phyloP scores from a whole-genome alignment of 1,284 basidiomycete genomes.

The Ceratobasidium sp. region DNA sequence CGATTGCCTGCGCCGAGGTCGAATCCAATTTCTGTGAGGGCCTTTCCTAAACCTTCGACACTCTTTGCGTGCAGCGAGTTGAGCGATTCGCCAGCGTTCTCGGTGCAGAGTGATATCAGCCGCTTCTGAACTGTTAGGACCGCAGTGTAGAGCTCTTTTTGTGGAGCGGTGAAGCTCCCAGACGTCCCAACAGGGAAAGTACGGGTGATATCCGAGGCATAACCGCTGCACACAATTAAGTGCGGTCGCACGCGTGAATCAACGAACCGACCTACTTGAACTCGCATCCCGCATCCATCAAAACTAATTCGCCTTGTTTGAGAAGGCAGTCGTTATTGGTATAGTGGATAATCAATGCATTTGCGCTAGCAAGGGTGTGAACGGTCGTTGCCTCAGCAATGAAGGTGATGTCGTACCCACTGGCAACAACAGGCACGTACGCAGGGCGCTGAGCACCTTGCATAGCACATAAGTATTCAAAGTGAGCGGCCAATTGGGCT shows the following conservation, averaged over 20 bases:
- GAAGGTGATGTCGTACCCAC: conserved; percentile 71
- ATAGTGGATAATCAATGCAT: conserved; percentile 92
- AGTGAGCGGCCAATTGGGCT: conserved; percentile 82
- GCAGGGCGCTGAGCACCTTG: conserved; percentile 86
- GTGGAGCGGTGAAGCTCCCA: conserved; percentile 83
- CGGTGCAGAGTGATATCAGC: conserved; percentile 62
- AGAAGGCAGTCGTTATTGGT: conserved; percentile 88
- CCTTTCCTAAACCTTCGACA: conserved; percentile 75
- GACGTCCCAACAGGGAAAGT: conserved; percentile 72
- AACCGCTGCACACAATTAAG: conserved; percentile 69
- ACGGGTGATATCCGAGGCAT: conserved; percentile 87
- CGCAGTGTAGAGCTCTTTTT: conserved; percentile 87
- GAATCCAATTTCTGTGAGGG: conserved; percentile 89
- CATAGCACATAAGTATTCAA: conserved; percentile 86
- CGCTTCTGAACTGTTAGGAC: conserved; percentile 65
- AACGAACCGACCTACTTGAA: conserved; percentile 70
- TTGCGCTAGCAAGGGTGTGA: conserved; percentile 66
- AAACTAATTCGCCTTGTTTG: conserved; percentile 78
- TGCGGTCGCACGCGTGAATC: conserved; percentile 52
- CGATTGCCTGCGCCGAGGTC: conserved; percentile 69
- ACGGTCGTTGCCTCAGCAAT: background rate
- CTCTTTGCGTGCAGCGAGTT: conserved; percentile 86
- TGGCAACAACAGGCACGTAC: conserved; percentile 95
- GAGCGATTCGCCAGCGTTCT: conserved; percentile 68
- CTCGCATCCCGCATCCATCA: conserved; percentile 93